Base-by-base conservation (phyloP, 2,329 filamentous ascomycete species). In the Bipolaris gigantea region DNA sequence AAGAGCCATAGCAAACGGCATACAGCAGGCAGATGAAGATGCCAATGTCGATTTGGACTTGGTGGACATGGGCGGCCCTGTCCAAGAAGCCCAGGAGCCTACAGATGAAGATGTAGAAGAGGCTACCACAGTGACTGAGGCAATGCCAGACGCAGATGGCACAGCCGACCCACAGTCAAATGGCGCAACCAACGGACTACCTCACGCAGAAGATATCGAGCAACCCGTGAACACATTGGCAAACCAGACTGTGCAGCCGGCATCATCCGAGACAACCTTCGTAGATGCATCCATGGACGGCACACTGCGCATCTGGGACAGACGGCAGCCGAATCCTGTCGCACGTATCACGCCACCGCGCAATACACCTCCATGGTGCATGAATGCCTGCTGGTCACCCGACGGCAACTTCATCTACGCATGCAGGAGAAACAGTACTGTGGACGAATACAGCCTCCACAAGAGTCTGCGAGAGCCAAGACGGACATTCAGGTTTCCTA, bases 401-500 rank as follows among this genome's bases (percentile, higher is more conserved):
- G 90, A 97, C 71, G 94, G 94, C 13, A 97, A 97, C 75, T 91
- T 85, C 74, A 92, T 99, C 65, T 99, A 96, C 75, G 92, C 89
- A 0, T 94, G 94, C 0, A 82, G 94, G 25, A 83, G 94, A 53
- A 97, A 97, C 73, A 85, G 91, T 47, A 95, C 91, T 0, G 94
- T 99, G 0, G 94, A 99, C 64, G 94, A 99, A 75, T 99, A 89
- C 75, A 91, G 86, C 67, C 80, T 99, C 16, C 90, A 94, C 71
- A 91, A 92, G 66, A 83, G 87, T 1, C 81, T 90, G 1, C 88
- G 89, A 76, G 82, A 85, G 59, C 88, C 92, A 0, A 85, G 89
- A 64, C 83, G 94, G 32, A 85, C 86, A 0, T 89, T 99, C 73
- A 92, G 88, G 66, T 95, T 99, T 61, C 94, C 94, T 1, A 83